Base-by-base conservation (phyloP, 1,284 basidiomycete genomes). In the Coniferiporia sulphurascens region DNA sequence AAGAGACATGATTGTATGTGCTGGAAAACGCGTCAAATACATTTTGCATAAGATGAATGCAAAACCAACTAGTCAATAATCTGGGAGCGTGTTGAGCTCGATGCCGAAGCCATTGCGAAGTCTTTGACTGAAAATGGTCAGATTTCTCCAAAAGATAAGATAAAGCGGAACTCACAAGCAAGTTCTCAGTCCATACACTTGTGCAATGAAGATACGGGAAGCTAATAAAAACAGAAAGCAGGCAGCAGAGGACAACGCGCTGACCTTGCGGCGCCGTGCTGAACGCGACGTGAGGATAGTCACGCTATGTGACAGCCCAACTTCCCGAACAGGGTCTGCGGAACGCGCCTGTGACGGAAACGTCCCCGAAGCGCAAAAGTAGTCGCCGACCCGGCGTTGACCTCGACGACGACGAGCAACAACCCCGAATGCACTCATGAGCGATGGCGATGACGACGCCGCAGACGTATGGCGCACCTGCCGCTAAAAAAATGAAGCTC, bases 1-100 rank as follows among this genome's bases (percentile, higher is more conserved):
- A 74, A 67, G 89, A 83, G 38, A 91, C 74, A 64, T 87, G 78
- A 63, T 81, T 76, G 68, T 85, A 87, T 52, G 87, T 87, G 65
- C 87, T 89, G 63, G 56, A 9, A 50, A 21, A 52, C 4, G 10
- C 32, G 22, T 41, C 2, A 54, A 34, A 36, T n/a, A 17, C 1
- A 15, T 21, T 13, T 15, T 5, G 8, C 6, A 45, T 3, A 27
- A 56, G 17, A 1, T 12, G 8, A 8, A 41, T 15, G 50, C 21
- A 22, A 9, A n/a, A 60, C 60, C 6, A 19, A 61, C 60, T 53
- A 54, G 56, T 61, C 60, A 43, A 61, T 58, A 34, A 61, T 41
- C 43, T 58, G 60, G 22, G 60, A 62, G 43, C 60, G 56, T 12
- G 53, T 49, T 38, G 56, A 51, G 41, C 54, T 56, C 36, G 59